phyloP scores from a whole-genome alignment of 495 filamentous ascomycete genomes.

The Penicillium taxi region DNA sequence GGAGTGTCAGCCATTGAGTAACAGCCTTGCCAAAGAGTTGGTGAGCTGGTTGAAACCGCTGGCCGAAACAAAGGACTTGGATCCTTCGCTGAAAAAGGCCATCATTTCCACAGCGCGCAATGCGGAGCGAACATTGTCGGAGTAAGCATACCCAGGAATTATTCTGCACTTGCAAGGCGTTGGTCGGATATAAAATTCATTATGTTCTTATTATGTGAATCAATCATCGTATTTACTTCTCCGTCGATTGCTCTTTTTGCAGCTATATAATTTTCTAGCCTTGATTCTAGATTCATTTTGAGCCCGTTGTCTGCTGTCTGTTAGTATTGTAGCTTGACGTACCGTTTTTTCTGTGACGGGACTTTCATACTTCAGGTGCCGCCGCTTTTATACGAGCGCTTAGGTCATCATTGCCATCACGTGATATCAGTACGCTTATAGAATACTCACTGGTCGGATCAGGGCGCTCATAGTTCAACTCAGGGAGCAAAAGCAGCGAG shows the following conservation, averaged over 20 bases:
- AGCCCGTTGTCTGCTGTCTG: constrained; percentile 51
- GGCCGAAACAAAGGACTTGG: constrained; percentile 49
- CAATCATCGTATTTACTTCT: constrained; percentile 39
- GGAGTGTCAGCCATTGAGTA: constrained; percentile 23
- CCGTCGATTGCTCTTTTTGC: constrained; percentile 69
- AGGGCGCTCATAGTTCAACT: too few species aligned
- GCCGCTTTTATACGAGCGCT: too few species aligned
- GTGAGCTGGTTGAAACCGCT: constrained; percentile 52
- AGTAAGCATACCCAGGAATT: constrained; percentile 13
- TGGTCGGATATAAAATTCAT: constrained; percentile 14
- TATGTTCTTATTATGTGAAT: constrained; percentile 7
- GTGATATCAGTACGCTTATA: too few species aligned
- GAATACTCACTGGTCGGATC: too few species aligned
- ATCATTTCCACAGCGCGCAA: constrained; percentile 48
- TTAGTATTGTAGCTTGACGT: too few species aligned
- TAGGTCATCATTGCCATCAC: too few species aligned
- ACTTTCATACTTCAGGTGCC: too few species aligned
- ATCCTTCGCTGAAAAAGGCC: constrained; percentile 58
- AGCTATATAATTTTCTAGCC: constrained; percentile 67
- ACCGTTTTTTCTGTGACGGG: too few species aligned
- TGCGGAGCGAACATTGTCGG: constrained; percentile 26
- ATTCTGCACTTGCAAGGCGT: constrained; percentile 16
- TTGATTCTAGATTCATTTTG: constrained; percentile 64
- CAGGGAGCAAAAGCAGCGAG: too few species aligned
- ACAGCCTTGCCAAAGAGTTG: constrained; percentile 45